A percentile compares a stretch with the other conserved stretches of the same genome.
Conservation (phyloP, 2,329 filamentous ascomycete species). For the Endoconidiophora laricicola region DNA sequence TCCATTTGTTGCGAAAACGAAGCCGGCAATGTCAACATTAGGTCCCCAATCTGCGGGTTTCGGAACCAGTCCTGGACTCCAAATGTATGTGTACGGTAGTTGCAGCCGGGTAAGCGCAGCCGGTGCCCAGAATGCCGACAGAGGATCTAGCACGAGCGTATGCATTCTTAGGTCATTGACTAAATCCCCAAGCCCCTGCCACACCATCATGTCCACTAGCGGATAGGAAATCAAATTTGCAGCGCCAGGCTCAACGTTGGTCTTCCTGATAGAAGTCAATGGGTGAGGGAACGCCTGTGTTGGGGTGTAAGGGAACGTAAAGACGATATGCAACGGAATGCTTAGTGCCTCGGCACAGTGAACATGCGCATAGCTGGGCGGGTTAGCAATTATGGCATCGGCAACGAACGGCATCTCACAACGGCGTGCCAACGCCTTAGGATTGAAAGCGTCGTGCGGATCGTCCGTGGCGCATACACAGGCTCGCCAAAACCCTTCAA, state of each 20-base stretch:
- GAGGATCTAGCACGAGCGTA: slow-evolving; percentile 53
- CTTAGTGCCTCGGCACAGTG: slow-evolving; percentile 67
- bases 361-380: slow-evolving; percentile 60
- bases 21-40: slow-evolving; percentile 59
- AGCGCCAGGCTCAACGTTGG: slow-evolving; percentile 54
- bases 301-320: slow-evolving; percentile 69
- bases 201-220: slow-evolving; percentile 72
- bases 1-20: slow-evolving; percentile 59
- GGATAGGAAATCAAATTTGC: slow-evolving; percentile 71
- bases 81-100: slow-evolving; percentile 60
- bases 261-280: slow-evolving; percentile 55
- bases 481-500: slow-evolving; percentile 65
- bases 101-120: slow-evolving; percentile 55
- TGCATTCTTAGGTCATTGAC: slow-evolving; percentile 58
- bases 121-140: slow-evolving; percentile 63
- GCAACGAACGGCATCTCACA: slow-evolving; percentile 38
- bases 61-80: slow-evolving; percentile 48
- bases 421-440: slow-evolving; percentile 44
- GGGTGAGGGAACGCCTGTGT: slow-evolving; percentile 64
- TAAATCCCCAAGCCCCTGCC: slow-evolving; percentile 73
- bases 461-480: slow-evolving; percentile 61
- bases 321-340: slow-evolving; percentile 70
- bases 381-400: slow-evolving; percentile 75
- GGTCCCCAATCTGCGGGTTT: slow-evolving; percentile 53
- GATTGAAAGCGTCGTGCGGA: slow-evolving; percentile 41